Conservation (phyloP, 2,329 filamentous ascomycete genomes). For the Furcasterigmium sp. region DNA sequence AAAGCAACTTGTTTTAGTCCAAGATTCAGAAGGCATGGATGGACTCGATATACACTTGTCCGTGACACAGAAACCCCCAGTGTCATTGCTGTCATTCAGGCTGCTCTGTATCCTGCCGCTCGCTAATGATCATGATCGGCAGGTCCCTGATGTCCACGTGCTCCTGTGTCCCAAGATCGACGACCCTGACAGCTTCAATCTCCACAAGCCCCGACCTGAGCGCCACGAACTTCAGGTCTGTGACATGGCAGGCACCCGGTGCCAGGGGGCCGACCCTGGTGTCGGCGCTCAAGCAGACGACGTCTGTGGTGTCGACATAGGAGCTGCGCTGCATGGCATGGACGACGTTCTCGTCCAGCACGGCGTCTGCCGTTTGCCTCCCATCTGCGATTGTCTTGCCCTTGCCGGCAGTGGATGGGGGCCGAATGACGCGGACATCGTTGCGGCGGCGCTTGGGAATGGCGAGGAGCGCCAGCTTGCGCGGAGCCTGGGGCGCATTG, state of each 20-base stretch:
- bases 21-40: too few relatives aligned
- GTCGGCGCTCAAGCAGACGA: conserved; percentile 73
- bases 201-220: conserved; percentile 60
- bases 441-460: conserved; percentile 60
- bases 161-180: conserved; percentile 70
- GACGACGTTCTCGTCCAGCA: conserved; percentile 66
- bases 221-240: conserved; percentile 67
- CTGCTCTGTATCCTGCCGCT: not conserved
- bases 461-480: conserved; percentile 66
- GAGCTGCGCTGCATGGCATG: conserved; percentile 67
- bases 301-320: conserved; percentile 56
- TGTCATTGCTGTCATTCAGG: too few relatives aligned
- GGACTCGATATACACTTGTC: too few relatives aligned
- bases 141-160: conserved; percentile 72
- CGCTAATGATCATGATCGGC: conserved; percentile 57
- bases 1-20: too few relatives aligned
- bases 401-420: conserved; percentile 47
- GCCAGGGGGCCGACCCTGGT: conserved; percentile 67
- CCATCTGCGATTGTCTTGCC: conserved; percentile 12
- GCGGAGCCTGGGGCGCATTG: conserved; percentile 30
- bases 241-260: conserved; percentile 68
- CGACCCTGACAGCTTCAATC: conserved; percentile 67
- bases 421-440: conserved; percentile 46
- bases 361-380: conserved; percentile 53
- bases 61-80: too few relatives aligned